A percentile compares a stretch with the other conserved stretches of the same genome.
These are phyloP conservation scores for Metroxylon sagu DNA, from an alignment of 176 grass and related monocot species.

Conservation along the genomic window DNA sequence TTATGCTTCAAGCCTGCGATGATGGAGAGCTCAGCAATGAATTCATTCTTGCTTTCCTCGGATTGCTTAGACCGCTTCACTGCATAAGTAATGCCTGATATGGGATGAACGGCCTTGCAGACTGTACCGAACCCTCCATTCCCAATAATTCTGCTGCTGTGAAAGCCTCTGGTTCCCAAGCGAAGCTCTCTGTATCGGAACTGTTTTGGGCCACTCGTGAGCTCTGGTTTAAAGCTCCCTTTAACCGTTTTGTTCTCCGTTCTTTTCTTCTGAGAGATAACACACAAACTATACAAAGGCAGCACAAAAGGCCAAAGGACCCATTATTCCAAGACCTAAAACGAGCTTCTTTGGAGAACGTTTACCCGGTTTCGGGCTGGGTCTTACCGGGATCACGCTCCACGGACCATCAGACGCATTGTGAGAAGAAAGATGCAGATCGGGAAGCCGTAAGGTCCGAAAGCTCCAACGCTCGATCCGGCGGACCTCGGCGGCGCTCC, in stretches of 20 bases:
- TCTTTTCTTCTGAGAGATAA: conserved; percentile 33
- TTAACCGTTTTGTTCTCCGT: not conserved
- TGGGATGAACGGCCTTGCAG: conserved; percentile 28
- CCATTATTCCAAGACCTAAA: conserved; percentile 19
- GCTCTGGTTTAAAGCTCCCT: not conserved
- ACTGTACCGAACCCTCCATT: conserved; percentile 35
- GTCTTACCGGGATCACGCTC: not conserved
- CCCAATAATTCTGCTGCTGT: conserved; percentile 34
- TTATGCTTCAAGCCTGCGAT: conserved; percentile 37
- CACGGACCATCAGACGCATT: conserved; percentile 18
- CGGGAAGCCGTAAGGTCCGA: conserved; percentile 14
- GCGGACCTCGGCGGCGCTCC: conserved; percentile 20
- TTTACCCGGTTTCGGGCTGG: not conserved
- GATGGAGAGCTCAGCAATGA: conserved; percentile 35
- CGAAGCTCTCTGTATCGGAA: conserved; percentile 38
- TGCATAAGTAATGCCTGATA: conserved; percentile 25
- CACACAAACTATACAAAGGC: conserved; percentile 30
- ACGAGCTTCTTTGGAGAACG: conserved; percentile 15
- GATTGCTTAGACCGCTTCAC: conserved; percentile 42
- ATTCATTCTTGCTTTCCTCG: conserved; percentile 33
- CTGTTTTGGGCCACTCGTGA: conserved; percentile 17
- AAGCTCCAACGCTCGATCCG: conserved; percentile 42
- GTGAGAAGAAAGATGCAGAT: conserved; percentile 11
- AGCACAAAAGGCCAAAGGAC: conserved; percentile 7
- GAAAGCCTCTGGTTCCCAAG: conserved; percentile 29